A percentile compares a stretch with the other conserved stretches of the same genome.
phyloP scores from a whole-genome alignment of 2,329 filamentous ascomycete genomes.

The Macrophomina tecta region DNA sequence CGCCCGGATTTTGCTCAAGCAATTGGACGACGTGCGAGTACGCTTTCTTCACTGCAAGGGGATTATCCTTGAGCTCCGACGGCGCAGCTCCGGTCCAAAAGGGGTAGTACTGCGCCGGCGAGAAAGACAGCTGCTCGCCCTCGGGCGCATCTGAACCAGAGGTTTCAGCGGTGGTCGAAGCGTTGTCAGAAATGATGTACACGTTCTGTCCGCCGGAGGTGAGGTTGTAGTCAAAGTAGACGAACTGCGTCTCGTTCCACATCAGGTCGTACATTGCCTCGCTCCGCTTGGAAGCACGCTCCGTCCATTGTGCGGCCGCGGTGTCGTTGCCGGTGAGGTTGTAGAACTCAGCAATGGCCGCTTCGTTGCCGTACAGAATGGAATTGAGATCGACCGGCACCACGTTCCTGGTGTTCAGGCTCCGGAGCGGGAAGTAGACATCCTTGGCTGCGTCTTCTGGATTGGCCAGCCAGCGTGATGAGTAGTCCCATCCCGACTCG shows the following conservation, averaged over 20 bases:
- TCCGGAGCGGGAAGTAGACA: constrained; percentile 69
- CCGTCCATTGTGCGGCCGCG: constrained; percentile 57
- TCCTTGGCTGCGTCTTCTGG: constrained; percentile 65
- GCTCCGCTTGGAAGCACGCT: constrained; percentile 60
- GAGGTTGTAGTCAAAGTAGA: constrained; percentile 74
- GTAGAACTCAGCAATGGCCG: constrained; percentile 63
- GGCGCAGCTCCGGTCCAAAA: constrained; percentile 73
- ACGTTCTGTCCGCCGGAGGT: constrained; percentile 63
- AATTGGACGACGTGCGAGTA: constrained; percentile 61
- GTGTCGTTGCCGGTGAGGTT: constrained; percentile 57
- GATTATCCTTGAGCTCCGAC: constrained; percentile 61
- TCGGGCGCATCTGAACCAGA: constrained; percentile 54
- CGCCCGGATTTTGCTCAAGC: constrained; percentile 60
- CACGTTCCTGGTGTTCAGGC: constrained; percentile 64
- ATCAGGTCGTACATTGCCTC: constrained; percentile 67
- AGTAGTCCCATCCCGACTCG: constrained; percentile 71
- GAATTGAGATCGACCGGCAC: constrained; percentile 72
- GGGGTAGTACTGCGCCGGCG: constrained; percentile 67
- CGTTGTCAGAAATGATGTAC: constrained; percentile 58
- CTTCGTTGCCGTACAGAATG: constrained; percentile 70
- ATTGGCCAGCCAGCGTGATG: constrained; percentile 62
- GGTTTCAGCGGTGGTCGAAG: constrained; percentile 52
- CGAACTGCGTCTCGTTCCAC: constrained; percentile 68
- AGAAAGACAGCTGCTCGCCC: constrained; percentile 64
- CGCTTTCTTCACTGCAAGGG: constrained; percentile 61